Percentiles rank a stretch among this genome's conserved stretches.
Conservation (phyloP, 352 stramenopile species). For the Globisporangium cederbergense region DNA sequence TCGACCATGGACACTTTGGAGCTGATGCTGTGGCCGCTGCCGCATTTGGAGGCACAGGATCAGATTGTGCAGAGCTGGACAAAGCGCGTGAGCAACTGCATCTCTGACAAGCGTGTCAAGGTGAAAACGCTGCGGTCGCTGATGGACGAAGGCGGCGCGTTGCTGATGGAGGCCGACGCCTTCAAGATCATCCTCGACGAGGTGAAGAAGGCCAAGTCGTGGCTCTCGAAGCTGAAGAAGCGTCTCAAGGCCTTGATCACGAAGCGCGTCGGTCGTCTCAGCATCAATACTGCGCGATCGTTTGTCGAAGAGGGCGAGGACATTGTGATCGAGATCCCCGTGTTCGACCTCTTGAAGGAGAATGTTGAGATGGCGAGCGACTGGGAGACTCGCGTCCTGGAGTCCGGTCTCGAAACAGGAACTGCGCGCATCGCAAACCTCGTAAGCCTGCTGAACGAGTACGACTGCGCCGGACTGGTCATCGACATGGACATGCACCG, state of each 20-base stretch:
- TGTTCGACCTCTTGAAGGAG: conserved; percentile 79
- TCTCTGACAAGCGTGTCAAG: conserved; percentile 58
- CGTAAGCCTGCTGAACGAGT: conserved; percentile 73
- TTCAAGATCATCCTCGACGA: conserved; percentile 82
- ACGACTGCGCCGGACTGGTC: conserved; percentile 65
- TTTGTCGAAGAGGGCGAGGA: conserved; percentile 83
- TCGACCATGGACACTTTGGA: conserved; percentile 40
- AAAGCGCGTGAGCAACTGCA: conserved; percentile 45
- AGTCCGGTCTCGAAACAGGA: conserved; percentile 72
- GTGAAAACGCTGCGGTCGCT: conserved; percentile 54
- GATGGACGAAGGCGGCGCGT: conserved; percentile 47
- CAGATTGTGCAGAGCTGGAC: conserved; percentile 65
- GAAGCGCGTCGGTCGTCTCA: conserved; percentile 66
- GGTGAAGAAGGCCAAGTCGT: conserved; percentile 74
- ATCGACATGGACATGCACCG: conserved; percentile 88
- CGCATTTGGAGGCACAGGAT: conserved; percentile 61
- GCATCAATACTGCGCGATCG: conserved; percentile 47
- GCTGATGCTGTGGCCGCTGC: conserved; percentile 68
- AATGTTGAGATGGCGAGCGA: conserved; percentile 73
- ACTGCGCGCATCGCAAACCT: conserved; percentile 73
- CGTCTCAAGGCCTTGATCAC: conserved; percentile 65
- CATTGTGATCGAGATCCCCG: conserved; percentile 65
- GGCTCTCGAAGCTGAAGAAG: conserved; percentile 85
- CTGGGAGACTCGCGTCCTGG: conserved; percentile 76
- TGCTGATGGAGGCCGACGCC: conserved; percentile 70